Evolutionary conservation across 306 rosid genomes (phyloP), one percentile per base, ranked within the genome.

Genomic region (Cicer bijugum): DNA sequence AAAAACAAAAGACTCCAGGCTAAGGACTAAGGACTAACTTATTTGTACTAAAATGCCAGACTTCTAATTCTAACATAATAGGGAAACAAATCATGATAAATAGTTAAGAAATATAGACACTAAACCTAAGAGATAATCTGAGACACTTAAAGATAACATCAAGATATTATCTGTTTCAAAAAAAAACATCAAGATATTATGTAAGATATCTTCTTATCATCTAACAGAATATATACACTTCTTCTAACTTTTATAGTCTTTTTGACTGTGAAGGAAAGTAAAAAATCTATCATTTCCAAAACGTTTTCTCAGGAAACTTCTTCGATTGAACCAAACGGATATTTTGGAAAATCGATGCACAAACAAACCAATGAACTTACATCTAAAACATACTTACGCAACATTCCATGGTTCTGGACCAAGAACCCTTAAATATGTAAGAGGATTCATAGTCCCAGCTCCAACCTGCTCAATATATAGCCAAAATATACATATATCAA

Each of bases 371-470:
- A 63, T 35, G 44, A 88, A 84, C 84, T 81, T 82, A 81, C 88
- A 74, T 82, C 74, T 64, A 78, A 68, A 66, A 78, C 85, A 88
- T 84, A 93, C 98, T 85, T 93, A 93, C 96, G 97, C 98, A 75
- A 93, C 98, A 89, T 89, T 89, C 98, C 98, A 91, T 3, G 98
- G 97, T 83, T 93, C 98, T 19, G 98, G 98, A 82, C 98, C 98
- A 46, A 93, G 94, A 79, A 93, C 98, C 85, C 98, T 88, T 80
- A 93, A 83, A 86, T 88, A 93, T 75, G 97, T 91, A 65, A 86
- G 88, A 74, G 98, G 98, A 88, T 93, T 93, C 98, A 93, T 93
- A 63, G 98, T 93, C 76, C 98, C 98, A 44, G 98, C 96, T 78
- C 98, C 98, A 83, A 93, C 98, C 98, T 93, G 85, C 71, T 80